Conservation (phyloP, 768 basidiomycete genomes). For the Lentinula guzmanii region DNA sequence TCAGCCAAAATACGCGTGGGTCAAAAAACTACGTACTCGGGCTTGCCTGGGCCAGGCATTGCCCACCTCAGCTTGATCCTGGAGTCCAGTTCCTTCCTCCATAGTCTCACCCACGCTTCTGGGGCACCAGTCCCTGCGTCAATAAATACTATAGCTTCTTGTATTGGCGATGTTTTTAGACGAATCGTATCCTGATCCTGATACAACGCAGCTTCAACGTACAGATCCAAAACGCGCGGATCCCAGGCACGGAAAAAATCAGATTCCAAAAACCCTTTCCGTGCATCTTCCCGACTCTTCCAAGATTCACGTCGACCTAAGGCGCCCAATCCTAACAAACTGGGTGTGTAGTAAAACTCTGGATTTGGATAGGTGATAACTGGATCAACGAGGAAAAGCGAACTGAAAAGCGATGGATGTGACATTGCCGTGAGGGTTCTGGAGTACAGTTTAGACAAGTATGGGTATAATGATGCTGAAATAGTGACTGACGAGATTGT, state of each 20-base stretch:
- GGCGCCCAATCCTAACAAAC: slow-evolving; percentile 33
- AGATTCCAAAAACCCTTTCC: slow-evolving; percentile 35
- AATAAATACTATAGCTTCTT: slow-evolving; percentile 58
- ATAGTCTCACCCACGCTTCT: slow-evolving; percentile 36
- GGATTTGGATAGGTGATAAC: slow-evolving; percentile 42
- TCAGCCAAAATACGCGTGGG: not conserved
- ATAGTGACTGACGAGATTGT: slow-evolving; percentile 55
- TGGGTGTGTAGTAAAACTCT: slow-evolving; percentile 10
- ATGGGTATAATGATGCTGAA: not conserved
- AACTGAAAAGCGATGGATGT: slow-evolving; percentile 61
- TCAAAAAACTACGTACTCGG: slow-evolving; percentile 22
- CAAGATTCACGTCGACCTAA: slow-evolving; percentile 57
- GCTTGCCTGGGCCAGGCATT: slow-evolving; percentile 38
- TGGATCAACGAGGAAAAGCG: slow-evolving; percentile 75
- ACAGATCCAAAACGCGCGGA: slow-evolving; percentile 49
- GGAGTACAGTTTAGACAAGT: not conserved
- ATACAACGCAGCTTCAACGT: slow-evolving; percentile 55
- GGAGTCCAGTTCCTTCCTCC: slow-evolving; percentile 32
- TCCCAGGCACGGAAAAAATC: slow-evolving; percentile 75
- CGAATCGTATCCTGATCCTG: slow-evolving; percentile 29
- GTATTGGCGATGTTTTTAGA: slow-evolving; percentile 62
- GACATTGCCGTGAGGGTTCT: slow-evolving; percentile 64
- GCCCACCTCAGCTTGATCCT: slow-evolving; percentile 50
- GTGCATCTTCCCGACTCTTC: slow-evolving; percentile 59
- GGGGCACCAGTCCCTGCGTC: slow-evolving; percentile 33